phyloP scores from a whole-genome alignment of 306 rosid species.

The Pyrus pyrifolia region DNA sequence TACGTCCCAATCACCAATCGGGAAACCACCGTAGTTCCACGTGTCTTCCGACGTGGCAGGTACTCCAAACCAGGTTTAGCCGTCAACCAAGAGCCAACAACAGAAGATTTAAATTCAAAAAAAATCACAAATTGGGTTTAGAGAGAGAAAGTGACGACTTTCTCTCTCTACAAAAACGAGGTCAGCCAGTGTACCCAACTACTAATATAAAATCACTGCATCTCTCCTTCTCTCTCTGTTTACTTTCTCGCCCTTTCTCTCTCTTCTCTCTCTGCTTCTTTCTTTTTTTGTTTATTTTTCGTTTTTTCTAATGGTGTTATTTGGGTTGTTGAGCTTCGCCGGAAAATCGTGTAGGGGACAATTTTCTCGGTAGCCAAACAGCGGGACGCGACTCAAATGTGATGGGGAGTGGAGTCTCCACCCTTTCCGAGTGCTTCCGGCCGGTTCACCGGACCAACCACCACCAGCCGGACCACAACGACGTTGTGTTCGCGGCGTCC shows the following conservation, averaged over 20 bases:
- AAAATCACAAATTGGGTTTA: background rate
- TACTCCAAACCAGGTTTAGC: constrained; percentile 25
- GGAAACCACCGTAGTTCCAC: constrained; percentile 13
- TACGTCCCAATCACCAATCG: background rate
- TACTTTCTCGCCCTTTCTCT: constrained; percentile 3
- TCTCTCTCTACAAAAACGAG: constrained; percentile 18
- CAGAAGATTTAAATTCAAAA: background rate
- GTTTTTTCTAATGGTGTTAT: constrained; percentile 5
- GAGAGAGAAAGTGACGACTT: constrained; percentile 10
- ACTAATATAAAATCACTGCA: background rate
- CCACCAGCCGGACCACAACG: constrained; percentile 17
- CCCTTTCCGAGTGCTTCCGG: constrained; percentile 56
- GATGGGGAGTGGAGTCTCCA: constrained; percentile 89
- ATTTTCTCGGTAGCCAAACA: constrained; percentile 32
- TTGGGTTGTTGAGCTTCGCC: constrained; percentile 33
- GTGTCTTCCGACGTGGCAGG: constrained; percentile 36
- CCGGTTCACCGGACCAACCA: constrained; percentile 41
- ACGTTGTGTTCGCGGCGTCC: constrained; percentile 37
- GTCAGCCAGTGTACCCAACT: constrained; percentile 23
- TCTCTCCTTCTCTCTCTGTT: constrained; percentile 11
- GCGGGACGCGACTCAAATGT: constrained; percentile 53
- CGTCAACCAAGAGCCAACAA: constrained; percentile 35
- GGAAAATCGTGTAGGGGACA: constrained; percentile 22
- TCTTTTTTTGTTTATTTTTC: background rate
- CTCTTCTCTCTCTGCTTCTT: background rate